Base-by-base conservation (phyloP, 2,329 filamentous ascomycete genomes). In the Cladosporium sp. region DNA sequence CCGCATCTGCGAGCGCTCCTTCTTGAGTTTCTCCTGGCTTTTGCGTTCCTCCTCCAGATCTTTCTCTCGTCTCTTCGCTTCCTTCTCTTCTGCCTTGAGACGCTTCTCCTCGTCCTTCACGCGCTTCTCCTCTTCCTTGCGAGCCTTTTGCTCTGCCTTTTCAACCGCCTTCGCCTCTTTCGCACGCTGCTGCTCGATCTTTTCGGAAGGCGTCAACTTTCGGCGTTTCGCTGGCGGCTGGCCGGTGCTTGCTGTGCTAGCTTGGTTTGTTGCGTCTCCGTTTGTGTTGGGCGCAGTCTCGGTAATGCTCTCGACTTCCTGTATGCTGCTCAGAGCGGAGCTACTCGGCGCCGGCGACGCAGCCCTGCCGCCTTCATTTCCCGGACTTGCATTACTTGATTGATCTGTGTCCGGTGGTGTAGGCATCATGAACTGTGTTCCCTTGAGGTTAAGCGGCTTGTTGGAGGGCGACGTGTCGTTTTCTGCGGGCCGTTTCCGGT, bases 61-160 rank as follows among this genome's bases (percentile, higher is more conserved):
- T 54, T 66, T 70, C 28, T 72, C 70, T 9, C 70, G 72, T 54
- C 70, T 70, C 54, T 72, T 73, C 31, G 73, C 68, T 49, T 71
- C 66, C 44, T 65, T 63, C 43, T 64, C 64, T 54, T 70, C 71
- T 48, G 71, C 69, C 56, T 70, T 70, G 46, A 69, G 66, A 62
- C 69, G 54, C 67, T 70, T 34, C 55, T 61, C 59, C 28, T 57
- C 56, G 41, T 54, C 54, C 19, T 45, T 54, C 28, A 54, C 51
- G 8, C 64, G 60, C 52, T 63, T 66, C 48, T 67, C 65, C 46
- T 68, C 66, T 14, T 70, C 68, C 52, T 59, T 56, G 31, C 46
- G 22, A 42, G 54, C 62, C 61, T 71, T 61, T 64, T 74, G 71
- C 53, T 68, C 69, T 50, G 69, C 66, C 46, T 69, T 69, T 9